Base-by-base conservation (phyloP, 805 yeast species). In the Spathaspora girioi region DNA sequence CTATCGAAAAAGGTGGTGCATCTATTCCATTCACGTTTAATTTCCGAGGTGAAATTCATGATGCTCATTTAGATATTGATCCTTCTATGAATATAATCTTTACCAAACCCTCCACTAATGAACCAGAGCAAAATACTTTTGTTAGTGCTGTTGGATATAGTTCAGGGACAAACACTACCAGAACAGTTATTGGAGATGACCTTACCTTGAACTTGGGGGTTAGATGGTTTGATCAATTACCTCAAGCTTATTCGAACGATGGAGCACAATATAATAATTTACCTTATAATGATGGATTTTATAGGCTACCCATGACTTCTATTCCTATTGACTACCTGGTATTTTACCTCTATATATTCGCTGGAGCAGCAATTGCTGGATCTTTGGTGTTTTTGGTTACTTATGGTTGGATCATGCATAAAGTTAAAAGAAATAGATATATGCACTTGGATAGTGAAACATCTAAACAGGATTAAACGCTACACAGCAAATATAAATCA, bases 51-150 rank as follows among this genome's bases (percentile, higher is more conserved):
- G 79, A 78, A 53, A 76, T 86, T 38, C 82, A 82, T 57, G 84
- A 83, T 44, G 76, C 84, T 41, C 92, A 87, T 67, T 67, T 87
- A 52, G 91, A 87, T 57, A 67, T 86, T 45, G 91, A 87, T 60
- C 69, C 80, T 8, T 63, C 73, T 31, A 45, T 86, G 60, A 86
- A 84, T 59, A 69, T 84, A 14, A 52, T 84, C 2, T 64, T 83
- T 50, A 65, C 75, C 32, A 67, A 68, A 45, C 71, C 82, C 14
- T 57, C 63, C 5, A 60, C 56, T 23, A 58, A 51, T 15, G 57
- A 57, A n/a, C 57, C 60, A 1, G 67, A 69, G 12, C 67, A 63
- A 50, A 68, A 72, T 51, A 61, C 80, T 5, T 67, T 84, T 10
- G 68, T 86, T 18, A 75, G 84, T 43, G 82, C 83, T 1, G 65